These are phyloP conservation scores for Xylaria sp. DNA, from an alignment of 2,329 filamentous ascomycete genomes.

Conservation along the genomic window DNA sequence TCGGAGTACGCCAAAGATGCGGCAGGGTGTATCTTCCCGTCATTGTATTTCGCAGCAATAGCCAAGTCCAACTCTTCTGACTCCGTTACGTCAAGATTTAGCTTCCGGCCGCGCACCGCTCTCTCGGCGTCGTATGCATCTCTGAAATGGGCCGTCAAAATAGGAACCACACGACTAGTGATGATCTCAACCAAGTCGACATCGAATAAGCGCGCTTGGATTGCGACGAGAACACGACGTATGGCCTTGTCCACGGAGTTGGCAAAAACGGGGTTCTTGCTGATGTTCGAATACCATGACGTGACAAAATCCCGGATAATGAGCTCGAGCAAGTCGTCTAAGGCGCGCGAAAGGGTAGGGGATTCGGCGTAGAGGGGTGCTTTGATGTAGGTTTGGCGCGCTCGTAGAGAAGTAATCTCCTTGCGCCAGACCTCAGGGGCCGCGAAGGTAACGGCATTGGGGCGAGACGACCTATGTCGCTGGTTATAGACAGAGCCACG, in stretches of 20 bases:
- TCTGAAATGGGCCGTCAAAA: conserved; percentile 87
- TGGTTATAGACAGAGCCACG: conserved; percentile 59
- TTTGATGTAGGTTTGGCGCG: conserved; percentile 73
- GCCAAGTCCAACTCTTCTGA: conserved; percentile 95
- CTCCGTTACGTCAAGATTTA: conserved; percentile 91
- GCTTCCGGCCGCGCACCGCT: conserved; percentile 83
- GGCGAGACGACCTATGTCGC: conserved; percentile 54
- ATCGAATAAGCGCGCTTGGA: conserved; percentile 77
- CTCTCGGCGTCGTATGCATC: conserved; percentile 93
- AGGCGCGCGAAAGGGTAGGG: conserved; percentile 78
- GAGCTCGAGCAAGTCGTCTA: conserved; percentile 82
- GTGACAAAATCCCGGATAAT: conserved; percentile 86
- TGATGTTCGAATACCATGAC: conserved; percentile 91
- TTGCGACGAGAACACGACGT: conserved; percentile 74
- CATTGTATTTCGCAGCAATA: conserved; percentile 92
- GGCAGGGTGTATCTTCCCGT: conserved; percentile 88
- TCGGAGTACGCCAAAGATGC: conserved; percentile 86
- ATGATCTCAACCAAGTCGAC: conserved; percentile 87
- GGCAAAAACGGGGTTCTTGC: conserved; percentile 79
- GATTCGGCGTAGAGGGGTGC: conserved; percentile 80
- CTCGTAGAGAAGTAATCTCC: conserved; percentile 74
- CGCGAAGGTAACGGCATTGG: conserved; percentile 68
- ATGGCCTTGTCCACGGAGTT: conserved; percentile 88
- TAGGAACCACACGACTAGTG: conserved; percentile 84
- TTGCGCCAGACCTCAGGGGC: conserved; percentile 72